These are phyloP conservation scores for Coemansia sp. DNA, from an alignment of 192 early-diverging fungal species.

Conservation along the genomic window DNA sequence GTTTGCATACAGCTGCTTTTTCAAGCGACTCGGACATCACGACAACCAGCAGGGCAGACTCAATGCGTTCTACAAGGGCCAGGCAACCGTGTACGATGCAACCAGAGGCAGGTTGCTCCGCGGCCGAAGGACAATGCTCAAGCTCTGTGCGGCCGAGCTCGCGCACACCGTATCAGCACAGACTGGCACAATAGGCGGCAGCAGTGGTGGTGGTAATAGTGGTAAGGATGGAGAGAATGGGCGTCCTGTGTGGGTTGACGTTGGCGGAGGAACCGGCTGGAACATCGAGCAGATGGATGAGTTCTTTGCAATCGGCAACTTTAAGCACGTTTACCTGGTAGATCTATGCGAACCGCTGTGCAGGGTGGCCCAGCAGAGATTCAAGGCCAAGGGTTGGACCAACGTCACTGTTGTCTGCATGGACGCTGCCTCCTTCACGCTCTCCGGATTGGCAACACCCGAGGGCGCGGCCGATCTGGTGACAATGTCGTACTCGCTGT, in stretches of 20 bases:
- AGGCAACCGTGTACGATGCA: constrained; percentile 78
- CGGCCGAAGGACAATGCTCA: constrained; percentile 78
- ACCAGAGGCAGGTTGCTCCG: constrained; percentile 72
- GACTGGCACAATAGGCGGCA: too few relatives aligned
- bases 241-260: constrained; percentile 62
- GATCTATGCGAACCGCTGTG: constrained; percentile 84
- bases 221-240: not conserved
- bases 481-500: constrained; percentile 87
- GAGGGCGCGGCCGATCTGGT: constrained; percentile 71
- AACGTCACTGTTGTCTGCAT: constrained; percentile 81
- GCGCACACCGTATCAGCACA: not conserved
- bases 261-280: constrained; percentile 73
- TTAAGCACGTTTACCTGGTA: constrained; percentile 76
- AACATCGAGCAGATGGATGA: constrained; percentile 78
- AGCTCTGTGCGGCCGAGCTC: constrained; percentile 79
- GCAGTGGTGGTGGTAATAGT: not conserved
- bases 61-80: constrained; percentile 79
- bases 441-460: constrained; percentile 57
- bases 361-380: constrained; percentile 73
- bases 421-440: constrained; percentile 70
- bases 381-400: constrained; percentile 73
- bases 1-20: constrained; percentile 75
- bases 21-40: constrained; percentile 67
- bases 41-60: constrained; percentile 71
- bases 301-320: constrained; percentile 71